These are phyloP conservation scores for Dendrocalamus sinicus DNA, from an alignment of 176 grass and related monocot species.

Conservation along the genomic window DNA sequence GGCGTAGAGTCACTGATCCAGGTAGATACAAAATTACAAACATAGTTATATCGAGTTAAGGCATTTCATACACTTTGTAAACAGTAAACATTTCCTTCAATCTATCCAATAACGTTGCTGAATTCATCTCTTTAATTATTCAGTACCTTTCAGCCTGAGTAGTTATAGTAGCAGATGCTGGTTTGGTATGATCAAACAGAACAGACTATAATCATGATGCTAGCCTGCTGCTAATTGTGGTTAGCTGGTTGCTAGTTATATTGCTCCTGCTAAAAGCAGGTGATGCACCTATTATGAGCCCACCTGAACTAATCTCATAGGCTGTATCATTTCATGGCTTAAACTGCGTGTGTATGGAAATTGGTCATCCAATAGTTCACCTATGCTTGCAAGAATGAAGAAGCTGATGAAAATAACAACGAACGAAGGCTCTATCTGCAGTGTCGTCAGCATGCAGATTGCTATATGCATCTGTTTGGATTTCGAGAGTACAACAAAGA, in stretches of 20 bases:
- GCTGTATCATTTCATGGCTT: not conserved
- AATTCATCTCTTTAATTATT: conserved; percentile 17
- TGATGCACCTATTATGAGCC: not conserved
- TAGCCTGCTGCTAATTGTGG: not conserved
- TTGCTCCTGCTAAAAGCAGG: conserved; percentile 2
- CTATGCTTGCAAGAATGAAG: conserved; percentile 6
- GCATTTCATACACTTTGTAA: not conserved
- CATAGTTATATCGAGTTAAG: not conserved
- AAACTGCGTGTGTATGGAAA: not conserved
- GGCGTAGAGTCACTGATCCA: conserved; percentile 88
- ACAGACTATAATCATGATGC: not conserved
- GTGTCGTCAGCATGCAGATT: not conserved
- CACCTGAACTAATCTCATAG: not conserved
- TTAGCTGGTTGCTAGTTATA: not conserved
- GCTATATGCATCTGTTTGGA: not conserved
- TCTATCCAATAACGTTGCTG: not conserved
- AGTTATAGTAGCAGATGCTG: conserved; percentile 28
- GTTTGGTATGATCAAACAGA: not conserved
- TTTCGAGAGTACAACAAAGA: not conserved
- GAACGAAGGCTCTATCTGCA: not conserved
- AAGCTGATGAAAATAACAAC: not conserved
- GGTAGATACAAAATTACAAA: conserved; percentile 52
- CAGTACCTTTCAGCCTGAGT: conserved; percentile 22
- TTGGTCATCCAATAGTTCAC: not conserved
- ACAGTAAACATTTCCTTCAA: not conserved